These are phyloP conservation scores for Anacardium occidentale DNA, from an alignment of 345 rosid genomes.

Conservation along the genomic window DNA sequence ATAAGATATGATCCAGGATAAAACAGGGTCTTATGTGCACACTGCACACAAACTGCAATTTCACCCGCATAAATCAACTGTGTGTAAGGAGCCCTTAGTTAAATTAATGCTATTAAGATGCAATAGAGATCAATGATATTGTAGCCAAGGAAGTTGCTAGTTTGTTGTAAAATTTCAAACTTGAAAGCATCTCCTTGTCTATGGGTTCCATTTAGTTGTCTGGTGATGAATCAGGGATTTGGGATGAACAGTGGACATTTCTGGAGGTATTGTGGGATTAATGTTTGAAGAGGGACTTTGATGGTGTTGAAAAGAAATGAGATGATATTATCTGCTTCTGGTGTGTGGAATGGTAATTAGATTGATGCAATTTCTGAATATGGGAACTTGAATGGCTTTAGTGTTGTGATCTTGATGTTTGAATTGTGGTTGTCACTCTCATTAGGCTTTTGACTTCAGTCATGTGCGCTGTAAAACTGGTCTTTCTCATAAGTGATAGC, in stretches of 20 bases:
- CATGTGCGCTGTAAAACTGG: not conserved
- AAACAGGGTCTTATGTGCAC: not conserved
- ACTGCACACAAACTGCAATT: not conserved
- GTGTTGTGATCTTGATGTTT: not conserved
- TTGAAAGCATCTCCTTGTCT: not conserved
- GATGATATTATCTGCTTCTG: not conserved
- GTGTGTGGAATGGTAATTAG: not conserved
- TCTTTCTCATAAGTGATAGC: not conserved
- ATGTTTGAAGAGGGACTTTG: not conserved
- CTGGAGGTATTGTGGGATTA: not conserved
- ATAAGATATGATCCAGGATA: not conserved
- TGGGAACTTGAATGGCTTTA: not conserved
- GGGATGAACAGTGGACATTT: not conserved
- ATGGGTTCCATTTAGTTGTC: not conserved
- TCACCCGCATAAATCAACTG: not conserved
- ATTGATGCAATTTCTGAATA: not conserved
- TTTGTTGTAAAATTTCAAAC: no score
- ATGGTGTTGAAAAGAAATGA: not conserved
- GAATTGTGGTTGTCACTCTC: constrained; percentile 1
- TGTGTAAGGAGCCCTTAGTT: not conserved
- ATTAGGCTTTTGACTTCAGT: not conserved
- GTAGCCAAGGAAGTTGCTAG: not conserved
- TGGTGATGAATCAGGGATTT: not conserved
- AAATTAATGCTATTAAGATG: not conserved
- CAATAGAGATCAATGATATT: not conserved